Conservation (phyloP, 2,329 filamentous ascomycete species). For the Alternaria arbusti region DNA sequence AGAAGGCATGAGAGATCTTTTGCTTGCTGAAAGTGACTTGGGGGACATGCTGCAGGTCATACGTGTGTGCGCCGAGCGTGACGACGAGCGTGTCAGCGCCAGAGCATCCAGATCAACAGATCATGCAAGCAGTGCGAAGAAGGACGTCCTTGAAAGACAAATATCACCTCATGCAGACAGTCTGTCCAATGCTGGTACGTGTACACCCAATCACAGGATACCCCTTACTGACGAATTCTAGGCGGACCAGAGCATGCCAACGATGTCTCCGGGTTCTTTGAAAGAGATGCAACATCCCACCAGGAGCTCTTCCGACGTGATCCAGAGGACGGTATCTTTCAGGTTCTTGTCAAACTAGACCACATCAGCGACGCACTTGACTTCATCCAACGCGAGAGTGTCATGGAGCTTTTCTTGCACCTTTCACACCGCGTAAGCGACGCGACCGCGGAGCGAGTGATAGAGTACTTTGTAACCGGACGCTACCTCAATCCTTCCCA, state of each 20-base stretch:
- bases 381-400: slow-evolving; percentile 69
- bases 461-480: slow-evolving; percentile 72
- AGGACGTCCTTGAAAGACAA: slow-evolving; percentile 21
- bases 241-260: slow-evolving; percentile 19
- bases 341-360: slow-evolving; percentile 38
- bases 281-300: slow-evolving; percentile 8
- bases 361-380: slow-evolving; percentile 48
- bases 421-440: slow-evolving; percentile 70
- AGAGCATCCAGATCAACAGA: slow-evolving; percentile 15
- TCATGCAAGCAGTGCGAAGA: slow-evolving; percentile 55
- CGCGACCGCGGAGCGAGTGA: slow-evolving; percentile 66
- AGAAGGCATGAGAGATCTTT: slow-evolving; percentile 60
- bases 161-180: slow-evolving; percentile 13
- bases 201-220: neutral
- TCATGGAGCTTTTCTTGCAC: slow-evolving; percentile 70
- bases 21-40: slow-evolving; percentile 73
- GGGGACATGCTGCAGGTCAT: slow-evolving; percentile 66
- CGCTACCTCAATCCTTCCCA: slow-evolving; percentile 76
- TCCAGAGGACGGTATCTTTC: slow-evolving; percentile 33
- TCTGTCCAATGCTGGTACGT: slow-evolving; percentile 12
- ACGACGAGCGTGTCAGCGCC: slow-evolving; percentile 32
- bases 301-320: slow-evolving; percentile 20
- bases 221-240: slow-evolving; percentile 6
- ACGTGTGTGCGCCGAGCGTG: slow-evolving; percentile 56
- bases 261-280: slow-evolving; percentile 21